Percentiles rank a stretch among this genome's conserved stretches.
Evolutionary conservation across 1,139 yeast species (phyloP).

Genomic region (Yamadazyma spencermartinsiae): DNA sequence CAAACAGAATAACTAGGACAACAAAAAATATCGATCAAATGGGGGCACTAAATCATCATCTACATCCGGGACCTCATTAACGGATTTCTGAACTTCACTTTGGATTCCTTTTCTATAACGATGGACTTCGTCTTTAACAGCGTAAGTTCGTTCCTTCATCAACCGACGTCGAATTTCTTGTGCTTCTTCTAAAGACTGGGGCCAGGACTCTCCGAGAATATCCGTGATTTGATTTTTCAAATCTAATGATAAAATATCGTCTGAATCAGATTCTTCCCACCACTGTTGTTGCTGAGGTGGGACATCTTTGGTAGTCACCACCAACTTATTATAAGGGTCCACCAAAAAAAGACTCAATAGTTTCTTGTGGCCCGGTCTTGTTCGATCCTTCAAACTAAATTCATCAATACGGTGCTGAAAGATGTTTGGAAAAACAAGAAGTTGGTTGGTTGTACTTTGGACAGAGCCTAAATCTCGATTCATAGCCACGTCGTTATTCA

Average conservation of each 20-base stretch:
- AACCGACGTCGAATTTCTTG: slow-evolving; percentile 25
- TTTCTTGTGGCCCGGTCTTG: slow-evolving; percentile 40
- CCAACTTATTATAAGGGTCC: slow-evolving; percentile 36
- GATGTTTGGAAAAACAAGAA: slow-evolving; percentile 40
- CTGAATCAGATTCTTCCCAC: slow-evolving; percentile 25
- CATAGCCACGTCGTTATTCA: slow-evolving; percentile 29
- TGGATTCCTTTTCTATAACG: not conserved
- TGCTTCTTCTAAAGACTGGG: slow-evolving; percentile 26
- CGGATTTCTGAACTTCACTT: not conserved
- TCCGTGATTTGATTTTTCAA: too few species aligned
- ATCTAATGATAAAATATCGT: slow-evolving; percentile 14
- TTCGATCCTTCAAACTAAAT: slow-evolving; percentile 35
- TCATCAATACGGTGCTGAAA: slow-evolving; percentile 43
- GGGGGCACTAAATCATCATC: slow-evolving; percentile 10
- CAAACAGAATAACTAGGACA: slow-evolving; percentile 7
- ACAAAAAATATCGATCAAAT: slow-evolving; percentile 9
- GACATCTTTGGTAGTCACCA: slow-evolving; percentile 31
- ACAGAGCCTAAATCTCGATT: slow-evolving; percentile 24
- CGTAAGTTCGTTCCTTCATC: slow-evolving; percentile 33
- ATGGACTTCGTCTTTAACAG: not conserved
- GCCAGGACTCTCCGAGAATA: slow-evolving; percentile 19
- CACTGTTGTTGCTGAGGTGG: slow-evolving; percentile 46
- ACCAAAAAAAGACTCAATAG: slow-evolving; percentile 42
- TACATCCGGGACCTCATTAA: slow-evolving; percentile 5
- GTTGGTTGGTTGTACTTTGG: slow-evolving; percentile 25